phyloP scores from a whole-genome alignment of 768 basidiomycete genomes.

The Termitomyces sp. region DNA sequence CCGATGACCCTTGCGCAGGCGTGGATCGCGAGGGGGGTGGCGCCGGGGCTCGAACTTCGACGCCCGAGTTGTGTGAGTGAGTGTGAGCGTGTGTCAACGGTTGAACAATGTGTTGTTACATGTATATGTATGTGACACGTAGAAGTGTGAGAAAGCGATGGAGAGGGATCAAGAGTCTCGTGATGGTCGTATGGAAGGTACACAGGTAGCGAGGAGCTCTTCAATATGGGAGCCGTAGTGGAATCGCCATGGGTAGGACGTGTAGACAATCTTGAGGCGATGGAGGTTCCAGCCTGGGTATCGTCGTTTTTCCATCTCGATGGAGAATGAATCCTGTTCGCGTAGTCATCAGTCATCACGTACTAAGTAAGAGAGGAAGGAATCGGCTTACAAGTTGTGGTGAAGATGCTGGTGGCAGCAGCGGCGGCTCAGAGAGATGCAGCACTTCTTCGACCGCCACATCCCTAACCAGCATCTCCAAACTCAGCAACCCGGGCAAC shows the following conservation, averaged over 20 bases:
- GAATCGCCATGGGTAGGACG: constrained; percentile 26
- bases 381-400: constrained; percentile 23
- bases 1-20: background rate
- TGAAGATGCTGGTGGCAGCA: background rate
- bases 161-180: too few species aligned
- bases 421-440: background rate
- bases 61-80: too few species aligned
- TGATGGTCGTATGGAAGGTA: constrained; percentile 21
- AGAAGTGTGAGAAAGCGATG: background rate
- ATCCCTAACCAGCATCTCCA: constrained; percentile 37
- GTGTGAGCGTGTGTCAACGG: too few species aligned
- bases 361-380: background rate
- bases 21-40: background rate
- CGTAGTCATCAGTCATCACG: background rate
- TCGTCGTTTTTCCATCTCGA: constrained; percentile 27
- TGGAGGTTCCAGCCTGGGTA: constrained; percentile 30
- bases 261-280: constrained; percentile 27
- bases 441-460: constrained; percentile 17
- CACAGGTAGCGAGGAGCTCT: constrained; percentile 27
- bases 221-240: constrained; percentile 27
- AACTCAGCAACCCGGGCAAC: constrained; percentile 28
- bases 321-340: constrained; percentile 28
- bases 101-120: background rate
- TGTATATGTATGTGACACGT: background rate
- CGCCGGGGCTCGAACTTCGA: too few species aligned